Percentiles rank a stretch among this genome's conserved stretches.
These are phyloP conservation scores for Candida odintsovae DNA, from an alignment of 805 yeast genomes.

Conservation along the genomic window DNA sequence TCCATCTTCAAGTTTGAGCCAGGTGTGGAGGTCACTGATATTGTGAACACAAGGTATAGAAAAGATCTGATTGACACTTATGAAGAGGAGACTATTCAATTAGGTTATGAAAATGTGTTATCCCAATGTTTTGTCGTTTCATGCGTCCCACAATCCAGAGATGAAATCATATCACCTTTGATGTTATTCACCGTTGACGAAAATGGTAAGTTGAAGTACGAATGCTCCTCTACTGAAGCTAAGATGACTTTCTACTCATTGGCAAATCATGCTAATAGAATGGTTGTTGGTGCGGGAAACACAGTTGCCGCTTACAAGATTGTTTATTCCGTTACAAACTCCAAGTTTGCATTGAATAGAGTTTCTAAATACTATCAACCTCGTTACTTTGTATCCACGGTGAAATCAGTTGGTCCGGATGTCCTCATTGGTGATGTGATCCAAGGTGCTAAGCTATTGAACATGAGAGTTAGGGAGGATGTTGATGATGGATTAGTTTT, in stretches of 20 bases:
- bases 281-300: conserved; percentile 29
- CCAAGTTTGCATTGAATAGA: conserved; percentile 24
- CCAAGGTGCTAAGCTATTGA: conserved; percentile 7
- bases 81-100: conserved; percentile 20
- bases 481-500: conserved; percentile 13
- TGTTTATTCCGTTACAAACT: conserved; percentile 29
- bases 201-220: conserved; percentile 25
- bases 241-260: conserved; percentile 22
- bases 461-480: conserved; percentile 8
- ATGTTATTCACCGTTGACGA: conserved; percentile 32
- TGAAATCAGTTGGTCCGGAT: conserved; percentile 17
- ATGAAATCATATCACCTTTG: conserved; percentile 24
- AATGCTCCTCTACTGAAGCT: conserved; percentile 13
- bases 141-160: conserved; percentile 29
- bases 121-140: conserved; percentile 32
- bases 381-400: conserved; percentile 7
- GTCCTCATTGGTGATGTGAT: conserved; percentile 18
- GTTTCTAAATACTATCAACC: conserved; percentile 19
- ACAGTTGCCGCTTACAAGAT: conserved; percentile 24
- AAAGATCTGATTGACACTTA: conserved; percentile 17
- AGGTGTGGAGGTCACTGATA: conserved; percentile 23
- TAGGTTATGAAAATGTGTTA: conserved; percentile 29
- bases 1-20: conserved; percentile 12
- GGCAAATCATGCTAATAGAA: conserved; percentile 23
- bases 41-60: conserved; percentile 18